Base-by-base conservation (phyloP, 176 grass and related monocot genomes). In the Dactylis glomerata region DNA sequence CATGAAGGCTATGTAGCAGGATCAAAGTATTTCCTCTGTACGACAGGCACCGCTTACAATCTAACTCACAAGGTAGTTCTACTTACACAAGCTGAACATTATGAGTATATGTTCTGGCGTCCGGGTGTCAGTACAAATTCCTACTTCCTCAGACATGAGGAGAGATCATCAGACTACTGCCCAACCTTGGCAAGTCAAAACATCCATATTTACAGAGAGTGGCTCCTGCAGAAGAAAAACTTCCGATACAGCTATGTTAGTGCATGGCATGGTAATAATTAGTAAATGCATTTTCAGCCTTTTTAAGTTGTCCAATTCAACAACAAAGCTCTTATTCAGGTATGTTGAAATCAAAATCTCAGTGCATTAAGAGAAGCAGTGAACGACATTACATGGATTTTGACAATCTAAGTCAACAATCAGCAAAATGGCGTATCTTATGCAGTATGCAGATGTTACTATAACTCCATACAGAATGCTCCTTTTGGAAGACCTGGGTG, bases 211-310 rank as follows among this genome's bases (percentile, higher is more conserved):
- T 80, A 91, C 59, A 46, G 85, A 70, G 76, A 83, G 42, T 63
- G 71, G 27, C 14, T 87, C 85, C 89, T 91, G 85, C 85, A 77
- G 44, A 84, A 81, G 58, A 81, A 24, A 75, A 6, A 76, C 59
- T 70, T 69, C 37, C 69, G 17, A 57, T 79, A 30, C 63, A 26
- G 11, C 5, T 26, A 46, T 42, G 85, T 87, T 84, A 83, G 80
- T 76, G 56, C 19, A 47, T 28, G 33, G 36, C 67, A 70, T 42
- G 24, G 67, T 41, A 70, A 70, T 70, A 23, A 70, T n/a, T 70
- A 44, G 24, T 69, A 81, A 22, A 14, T 42, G 41, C 67, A 41
- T 70, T 13, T 70, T 70, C 8, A 38, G 8, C 64, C 64, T n/a
- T 13, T 67, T 55, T 42, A 23, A 19, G 44, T 14, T 17, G 69